These are phyloP conservation scores for Suhomyces faveliae DNA, from an alignment of 805 yeast species.

Conservation along the genomic window DNA sequence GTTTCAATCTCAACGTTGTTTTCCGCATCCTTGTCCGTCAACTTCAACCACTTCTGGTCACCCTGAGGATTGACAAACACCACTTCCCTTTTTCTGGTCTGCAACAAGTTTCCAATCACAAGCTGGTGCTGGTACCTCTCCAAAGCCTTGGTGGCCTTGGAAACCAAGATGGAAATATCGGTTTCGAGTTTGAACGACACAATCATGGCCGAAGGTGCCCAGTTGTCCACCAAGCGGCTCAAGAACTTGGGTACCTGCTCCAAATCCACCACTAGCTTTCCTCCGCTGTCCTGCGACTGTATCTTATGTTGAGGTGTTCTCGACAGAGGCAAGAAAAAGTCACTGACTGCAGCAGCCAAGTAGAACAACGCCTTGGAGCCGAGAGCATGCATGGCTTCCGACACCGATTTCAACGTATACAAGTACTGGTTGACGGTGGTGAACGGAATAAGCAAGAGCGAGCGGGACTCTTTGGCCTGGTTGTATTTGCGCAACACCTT, in stretches of 20 bases:
- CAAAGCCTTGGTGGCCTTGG: constrained; percentile 77
- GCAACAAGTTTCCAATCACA: constrained; percentile 90
- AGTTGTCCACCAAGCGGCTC: constrained; percentile 78
- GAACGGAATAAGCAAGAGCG: constrained; percentile 75
- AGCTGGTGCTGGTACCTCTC: constrained; percentile 86
- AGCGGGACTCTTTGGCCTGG: constrained; percentile 47
- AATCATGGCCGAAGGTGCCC: constrained; percentile 96
- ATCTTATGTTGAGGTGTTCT: constrained; percentile 92
- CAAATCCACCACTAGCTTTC: constrained; percentile 76
- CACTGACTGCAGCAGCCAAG: constrained; percentile 97
- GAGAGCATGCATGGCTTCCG: constrained; percentile 54
- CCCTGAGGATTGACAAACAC: constrained; percentile 67
- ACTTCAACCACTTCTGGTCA: constrained; percentile 48
- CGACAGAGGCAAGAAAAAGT: constrained; percentile 86
- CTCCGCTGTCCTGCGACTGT: constrained; percentile 69
- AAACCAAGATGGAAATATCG: constrained; percentile 64
- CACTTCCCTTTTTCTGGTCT: constrained; percentile 84
- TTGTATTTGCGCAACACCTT: constrained; percentile 55
- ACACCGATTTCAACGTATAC: constrained; percentile 72
- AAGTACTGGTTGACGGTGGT: constrained; percentile 94
- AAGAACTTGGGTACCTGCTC: constrained; percentile 97
- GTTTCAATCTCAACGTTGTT: constrained; percentile 67
- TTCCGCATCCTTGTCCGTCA: constrained; percentile 42
- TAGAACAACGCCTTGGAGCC: constrained; percentile 70
- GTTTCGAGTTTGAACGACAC: constrained; percentile 94